Evolutionary conservation across 129 eudicot species (phyloP).

Genomic region (Flaveria sonorensis): DNA sequence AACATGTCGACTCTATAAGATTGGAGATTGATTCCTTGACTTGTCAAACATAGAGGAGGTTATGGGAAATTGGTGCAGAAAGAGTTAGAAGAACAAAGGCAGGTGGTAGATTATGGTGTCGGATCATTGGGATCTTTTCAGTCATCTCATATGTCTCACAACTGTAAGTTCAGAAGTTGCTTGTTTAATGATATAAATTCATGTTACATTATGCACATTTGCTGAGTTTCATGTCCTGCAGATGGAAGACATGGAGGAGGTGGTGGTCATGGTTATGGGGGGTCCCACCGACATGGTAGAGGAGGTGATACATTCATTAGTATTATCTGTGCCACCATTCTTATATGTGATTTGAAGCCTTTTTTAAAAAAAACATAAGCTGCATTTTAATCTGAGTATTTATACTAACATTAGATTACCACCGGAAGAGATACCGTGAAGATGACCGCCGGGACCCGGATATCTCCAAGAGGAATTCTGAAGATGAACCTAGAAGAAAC

Average conservation of each 20-base stretch:
- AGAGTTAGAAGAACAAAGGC: slow-evolving; percentile 95
- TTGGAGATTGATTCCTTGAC: slow-evolving; percentile 34
- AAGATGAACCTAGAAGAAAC: slow-evolving; percentile 68
- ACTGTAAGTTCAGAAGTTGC: slow-evolving; percentile 56
- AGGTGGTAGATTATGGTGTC: slow-evolving; percentile 86
- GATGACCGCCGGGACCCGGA: slow-evolving; percentile 81
- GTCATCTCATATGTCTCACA: slow-evolving; percentile 67
- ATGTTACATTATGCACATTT: background rate
- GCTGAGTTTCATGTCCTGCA: background rate
- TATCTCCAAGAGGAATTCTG: slow-evolving; percentile 58
- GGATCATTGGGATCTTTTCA: slow-evolving; percentile 79
- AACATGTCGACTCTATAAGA: background rate
- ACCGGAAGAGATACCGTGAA: slow-evolving; percentile 80
- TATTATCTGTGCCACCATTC: background rate
- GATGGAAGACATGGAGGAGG: slow-evolving; percentile 68
- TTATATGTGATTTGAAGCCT: background rate
- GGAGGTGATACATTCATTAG: slow-evolving; percentile 36
- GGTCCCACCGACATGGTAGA: slow-evolving; percentile 80
- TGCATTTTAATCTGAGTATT: background rate
- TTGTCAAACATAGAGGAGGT: slow-evolving; percentile 89
- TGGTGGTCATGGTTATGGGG: slow-evolving; percentile 62
- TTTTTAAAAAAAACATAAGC: background rate
- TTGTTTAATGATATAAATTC: slow-evolving; percentile 11
- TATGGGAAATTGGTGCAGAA: slow-evolving; percentile 85
- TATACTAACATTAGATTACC: slow-evolving; percentile 44